phyloP scores from a whole-genome alignment of 225 moss, liverwort and hornwort genomes.

The Climacium dendroides region DNA sequence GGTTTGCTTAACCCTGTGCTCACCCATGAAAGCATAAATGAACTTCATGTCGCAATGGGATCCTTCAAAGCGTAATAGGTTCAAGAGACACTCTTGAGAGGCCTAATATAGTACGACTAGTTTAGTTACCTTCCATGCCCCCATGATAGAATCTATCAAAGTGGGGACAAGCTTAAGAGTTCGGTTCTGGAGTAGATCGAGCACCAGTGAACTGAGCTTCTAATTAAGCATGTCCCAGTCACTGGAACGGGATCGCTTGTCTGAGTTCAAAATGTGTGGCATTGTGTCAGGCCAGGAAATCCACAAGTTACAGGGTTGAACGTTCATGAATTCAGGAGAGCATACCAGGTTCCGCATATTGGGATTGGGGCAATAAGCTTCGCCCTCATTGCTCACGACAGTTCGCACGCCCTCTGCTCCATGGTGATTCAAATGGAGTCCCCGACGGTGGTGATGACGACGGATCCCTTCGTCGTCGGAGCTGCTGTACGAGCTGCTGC shows the following conservation, averaged over 20 bases:
- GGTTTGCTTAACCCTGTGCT: neutral
- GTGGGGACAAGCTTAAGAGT: neutral
- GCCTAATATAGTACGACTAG: too few relatives aligned
- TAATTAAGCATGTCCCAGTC: neutral
- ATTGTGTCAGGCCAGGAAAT: neutral
- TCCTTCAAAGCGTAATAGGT: neutral
- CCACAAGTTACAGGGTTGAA: neutral
- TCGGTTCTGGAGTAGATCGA: too few relatives aligned
- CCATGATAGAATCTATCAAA: too few relatives aligned
- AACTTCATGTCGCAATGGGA: neutral
- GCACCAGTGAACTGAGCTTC: neutral
- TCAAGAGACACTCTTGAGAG: neutral
- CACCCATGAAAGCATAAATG: too few relatives aligned
- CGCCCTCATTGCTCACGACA: constrained; percentile 17
- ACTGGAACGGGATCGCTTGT: neutral
- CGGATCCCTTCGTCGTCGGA: neutral
- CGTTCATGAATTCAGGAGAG: accelerated
- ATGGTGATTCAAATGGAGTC: neutral
- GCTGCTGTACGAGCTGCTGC: constrained; percentile 2
- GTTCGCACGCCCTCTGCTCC: neutral
- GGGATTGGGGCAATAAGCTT: constrained; percentile 30
- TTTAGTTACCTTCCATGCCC: neutral
- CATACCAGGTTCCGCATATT: constrained; percentile 5
- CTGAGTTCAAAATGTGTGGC: neutral
- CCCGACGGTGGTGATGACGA: neutral